Base-by-base conservation (phyloP, 2,329 filamentous ascomycete species). In the Neofusicoccum cordaticola region DNA sequence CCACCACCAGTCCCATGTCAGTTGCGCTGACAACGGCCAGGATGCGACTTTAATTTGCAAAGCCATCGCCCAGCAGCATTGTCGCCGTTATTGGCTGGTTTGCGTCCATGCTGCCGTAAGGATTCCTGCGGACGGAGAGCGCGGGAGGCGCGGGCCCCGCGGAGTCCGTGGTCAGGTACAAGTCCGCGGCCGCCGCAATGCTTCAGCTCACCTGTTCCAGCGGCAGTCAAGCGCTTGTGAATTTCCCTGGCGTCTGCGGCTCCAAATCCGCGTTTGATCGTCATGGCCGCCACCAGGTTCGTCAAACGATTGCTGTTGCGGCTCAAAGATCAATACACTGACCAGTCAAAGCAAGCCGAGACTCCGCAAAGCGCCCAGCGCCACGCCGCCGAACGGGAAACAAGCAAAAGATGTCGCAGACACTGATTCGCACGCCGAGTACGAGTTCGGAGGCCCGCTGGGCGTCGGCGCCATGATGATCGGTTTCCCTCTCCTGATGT, bases 401-500 rank as follows among this genome's bases (percentile, higher is more conserved):
- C 44, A 60, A 13, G 11, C 35, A 1, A 3, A 41, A n/a, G 35
- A 51, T 27, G 42, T 6, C 34, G 9, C 12, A 34, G 58, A 61
- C 31, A 39, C 45, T 1, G 58, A 62, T 34, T 41, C 58, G 4
- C 44, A n/a, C 22, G 44, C 58, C 17, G 78, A 85, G 68, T 84
- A 84, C 68, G 95, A 99, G 75, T 99, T 98, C 74, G 94, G 94
- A 68, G 95, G 95, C 65, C 88, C 91, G 2, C 74, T 85, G 15
- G 94, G 94, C 64, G 90, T 93, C 47, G 79, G 85, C n/a, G 82
- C 86, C 69, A 93, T 97, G 86, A 98, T 98, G 92, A 84, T 93
- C 67, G 88, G 90, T 50, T 99, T 98, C 79, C 95, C 95, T n/a
- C 67, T 89, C 34, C 85, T 98, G 71, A 98, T 98, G 94, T 97